phyloP scores from a whole-genome alignment of 2,329 filamentous ascomycete genomes.

The Alternaria viburni region DNA sequence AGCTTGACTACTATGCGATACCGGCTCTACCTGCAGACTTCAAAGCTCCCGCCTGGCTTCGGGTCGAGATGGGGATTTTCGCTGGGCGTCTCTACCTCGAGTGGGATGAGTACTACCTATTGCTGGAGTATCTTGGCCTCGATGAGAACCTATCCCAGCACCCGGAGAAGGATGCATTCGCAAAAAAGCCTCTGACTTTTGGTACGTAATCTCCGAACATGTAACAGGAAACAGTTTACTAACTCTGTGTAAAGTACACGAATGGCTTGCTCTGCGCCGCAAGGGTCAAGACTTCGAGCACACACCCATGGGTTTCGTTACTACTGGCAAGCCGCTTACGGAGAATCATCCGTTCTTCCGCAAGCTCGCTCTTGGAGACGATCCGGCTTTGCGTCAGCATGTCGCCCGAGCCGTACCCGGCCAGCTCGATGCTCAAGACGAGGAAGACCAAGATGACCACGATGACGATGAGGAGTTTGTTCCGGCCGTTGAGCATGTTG shows the following conservation, averaged over 20 bases:
- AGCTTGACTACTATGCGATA: constrained; percentile 59
- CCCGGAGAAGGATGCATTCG: constrained; percentile 19
- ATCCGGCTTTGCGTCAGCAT: constrained; percentile 15
- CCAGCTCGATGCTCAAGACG: constrained; percentile 2
- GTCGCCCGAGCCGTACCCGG: constrained; percentile 15
- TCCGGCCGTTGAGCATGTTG: constrained; percentile 15
- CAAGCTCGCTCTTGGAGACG: background rate
- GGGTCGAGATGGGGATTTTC: constrained; percentile 65
- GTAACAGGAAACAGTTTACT: constrained; percentile 44
- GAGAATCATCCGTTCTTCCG: constrained; percentile 61
- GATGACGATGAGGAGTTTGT: constrained; percentile 23
- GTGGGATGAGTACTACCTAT: constrained; percentile 51
- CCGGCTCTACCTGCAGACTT: constrained; percentile 54
- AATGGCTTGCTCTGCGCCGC: constrained; percentile 63
- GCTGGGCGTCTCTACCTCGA: constrained; percentile 67
- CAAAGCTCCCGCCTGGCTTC: constrained; percentile 60
- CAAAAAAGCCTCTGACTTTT: constrained; percentile 38
- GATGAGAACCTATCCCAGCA: constrained; percentile 2
- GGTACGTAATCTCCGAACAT: constrained; percentile 11
- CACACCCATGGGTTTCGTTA: constrained; percentile 65
- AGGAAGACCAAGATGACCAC: constrained; percentile 12
- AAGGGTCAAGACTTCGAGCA: constrained; percentile 64
- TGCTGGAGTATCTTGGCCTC: constrained; percentile 37
- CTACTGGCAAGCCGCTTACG: constrained; percentile 58
- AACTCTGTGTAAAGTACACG: constrained; percentile 48